Base-by-base conservation (phyloP, 2,329 filamentous ascomycete genomes). In the Verticillium nonalfalfae region DNA sequence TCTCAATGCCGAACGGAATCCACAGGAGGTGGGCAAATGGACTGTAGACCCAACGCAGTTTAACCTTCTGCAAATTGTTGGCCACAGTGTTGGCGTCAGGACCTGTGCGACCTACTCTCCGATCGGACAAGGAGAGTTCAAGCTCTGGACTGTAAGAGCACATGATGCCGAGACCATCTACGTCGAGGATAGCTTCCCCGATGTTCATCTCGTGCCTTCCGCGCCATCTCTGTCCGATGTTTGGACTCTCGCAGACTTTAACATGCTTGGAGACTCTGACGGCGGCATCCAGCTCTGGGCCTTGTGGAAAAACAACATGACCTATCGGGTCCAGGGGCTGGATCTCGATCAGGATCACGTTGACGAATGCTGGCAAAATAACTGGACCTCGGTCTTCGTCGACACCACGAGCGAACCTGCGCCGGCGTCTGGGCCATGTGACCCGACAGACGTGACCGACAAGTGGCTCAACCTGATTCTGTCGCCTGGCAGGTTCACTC, bases 381-480 rank as follows among this genome's bases (percentile, higher is more conserved):
- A 82, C 13, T 98, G 95, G 93, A 84, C 83, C 61, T 83, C 83
- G 13, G 88, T 90, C 14, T 83, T 83, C 59, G 79, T 85, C 50
- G 89, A 91, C 63, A 83, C 80, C 21, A 75, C 81, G 10, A 72
- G 81, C 35, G 76, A 82, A 26, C 76, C 81, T 3, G 79, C 84
- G 6, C 86, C 85, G 38, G 76, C 80, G 15, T 81, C 87, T n/a
- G 80, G 85, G 14, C 75, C 84, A 14, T 85, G 84, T 63, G 88
- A 91, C 69, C 77, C 88, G 38, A 82, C 85, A 35, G 89, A 93
- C 73, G 80, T 87, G 7, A 89, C 88, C 0, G 91, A 97, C 68
- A 90, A 90, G 72, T 99, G 95, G 95, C 78, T 97, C 9, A 82
- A 90, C 34, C 90, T 90, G 66, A 86, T 99, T 62, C 84, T 98